Percentiles rank a stretch among this genome's conserved stretches.
Conservation (phyloP, 768 basidiomycete species). For the Phlebiopsis gigantea region DNA sequence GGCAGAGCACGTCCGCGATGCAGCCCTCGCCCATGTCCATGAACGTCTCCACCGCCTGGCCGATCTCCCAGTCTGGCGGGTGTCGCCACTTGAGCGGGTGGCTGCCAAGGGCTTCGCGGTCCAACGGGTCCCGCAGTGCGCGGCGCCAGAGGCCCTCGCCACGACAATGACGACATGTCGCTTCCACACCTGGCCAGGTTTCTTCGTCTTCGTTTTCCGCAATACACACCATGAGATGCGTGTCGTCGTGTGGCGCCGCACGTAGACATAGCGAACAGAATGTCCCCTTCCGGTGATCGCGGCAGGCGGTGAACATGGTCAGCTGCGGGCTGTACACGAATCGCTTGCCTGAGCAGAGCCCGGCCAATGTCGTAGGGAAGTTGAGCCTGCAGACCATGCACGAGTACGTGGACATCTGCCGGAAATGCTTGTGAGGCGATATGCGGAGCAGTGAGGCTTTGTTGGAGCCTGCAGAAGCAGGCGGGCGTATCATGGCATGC, state of each 20-base stretch:
- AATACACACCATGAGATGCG: slow-evolving; percentile 37
- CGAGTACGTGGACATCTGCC: slow-evolving; percentile 45
- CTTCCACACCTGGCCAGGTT: slow-evolving; percentile 56
- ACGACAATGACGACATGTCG: slow-evolving; percentile 67
- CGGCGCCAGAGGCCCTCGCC: slow-evolving; percentile 61
- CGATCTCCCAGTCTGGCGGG: slow-evolving; percentile 58
- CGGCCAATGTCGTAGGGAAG: slow-evolving; percentile 42
- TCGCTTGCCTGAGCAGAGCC: slow-evolving; percentile 49
- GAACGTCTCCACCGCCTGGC: slow-evolving; percentile 65
- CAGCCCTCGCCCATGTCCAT: slow-evolving; percentile 69
- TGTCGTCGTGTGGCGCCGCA: slow-evolving; percentile 45
- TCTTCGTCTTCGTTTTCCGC: slow-evolving; percentile 72
- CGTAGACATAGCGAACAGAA: slow-evolving; percentile 69
- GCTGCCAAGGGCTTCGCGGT: slow-evolving; percentile 56
- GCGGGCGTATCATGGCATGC: slow-evolving; percentile 38
- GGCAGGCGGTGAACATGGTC: slow-evolving; percentile 47
- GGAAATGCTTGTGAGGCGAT: slow-evolving; percentile 57
- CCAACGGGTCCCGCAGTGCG: slow-evolving; percentile 40
- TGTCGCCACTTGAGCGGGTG: slow-evolving; percentile 18
- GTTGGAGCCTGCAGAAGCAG: slow-evolving; percentile 22
- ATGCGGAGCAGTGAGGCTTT: slow-evolving; percentile 18
- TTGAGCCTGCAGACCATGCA: slow-evolving; percentile 73
- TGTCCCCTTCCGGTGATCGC: slow-evolving; percentile 56
- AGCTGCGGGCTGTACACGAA: slow-evolving; percentile 36
- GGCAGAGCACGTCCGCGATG: slow-evolving; percentile 50